These are phyloP conservation scores for Blastomyces emzantsi DNA, from an alignment of 2,329 filamentous ascomycete species.

Conservation along the genomic window DNA sequence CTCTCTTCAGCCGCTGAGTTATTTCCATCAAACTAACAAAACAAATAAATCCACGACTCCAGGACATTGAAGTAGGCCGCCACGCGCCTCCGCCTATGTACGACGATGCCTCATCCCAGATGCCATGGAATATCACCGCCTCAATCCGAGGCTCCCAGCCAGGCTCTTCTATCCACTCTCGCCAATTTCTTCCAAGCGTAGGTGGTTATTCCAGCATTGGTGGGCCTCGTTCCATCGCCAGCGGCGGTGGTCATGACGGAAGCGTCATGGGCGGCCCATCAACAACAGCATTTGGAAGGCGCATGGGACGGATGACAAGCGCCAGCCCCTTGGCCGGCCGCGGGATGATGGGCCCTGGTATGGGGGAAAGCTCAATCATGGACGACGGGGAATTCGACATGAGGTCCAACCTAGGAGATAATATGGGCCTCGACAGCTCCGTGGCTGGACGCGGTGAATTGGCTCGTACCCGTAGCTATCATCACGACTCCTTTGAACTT, in stretches of 20 bases:
- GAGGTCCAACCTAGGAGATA: conserved; percentile 10
- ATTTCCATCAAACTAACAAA: not conserved
- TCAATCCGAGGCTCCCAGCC: conserved; percentile 46
- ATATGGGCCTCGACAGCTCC: conserved; percentile 20
- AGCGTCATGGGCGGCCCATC: conserved; percentile 16
- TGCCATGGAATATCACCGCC: conserved; percentile 59
- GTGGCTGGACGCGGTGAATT: conserved; percentile 19
- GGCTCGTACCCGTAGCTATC: conserved; percentile 17
- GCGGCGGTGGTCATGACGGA: conserved; percentile 19
- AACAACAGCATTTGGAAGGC: conserved; percentile 13
- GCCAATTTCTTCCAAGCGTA: conserved; percentile 29
- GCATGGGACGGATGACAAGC: conserved; percentile 46
- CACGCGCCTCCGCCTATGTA: conserved; percentile 57
- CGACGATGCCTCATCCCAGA: conserved; percentile 56
- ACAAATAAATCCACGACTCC: not conserved
- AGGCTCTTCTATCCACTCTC: conserved; percentile 28
- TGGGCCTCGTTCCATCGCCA: conserved; percentile 16
- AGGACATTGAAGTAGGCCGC: conserved; percentile 59
- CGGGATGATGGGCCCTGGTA: conserved; percentile 20
- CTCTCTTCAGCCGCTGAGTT: not conserved
- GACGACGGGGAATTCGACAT: conserved; percentile 15
- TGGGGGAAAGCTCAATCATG: not conserved
- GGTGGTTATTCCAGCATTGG: conserved; percentile 27
- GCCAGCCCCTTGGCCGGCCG: conserved; percentile 54
- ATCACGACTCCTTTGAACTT: conserved; percentile 34